Evolutionary conservation across 306 rosid genomes (phyloP).

Genomic region (Spatholobus suberectus): DNA sequence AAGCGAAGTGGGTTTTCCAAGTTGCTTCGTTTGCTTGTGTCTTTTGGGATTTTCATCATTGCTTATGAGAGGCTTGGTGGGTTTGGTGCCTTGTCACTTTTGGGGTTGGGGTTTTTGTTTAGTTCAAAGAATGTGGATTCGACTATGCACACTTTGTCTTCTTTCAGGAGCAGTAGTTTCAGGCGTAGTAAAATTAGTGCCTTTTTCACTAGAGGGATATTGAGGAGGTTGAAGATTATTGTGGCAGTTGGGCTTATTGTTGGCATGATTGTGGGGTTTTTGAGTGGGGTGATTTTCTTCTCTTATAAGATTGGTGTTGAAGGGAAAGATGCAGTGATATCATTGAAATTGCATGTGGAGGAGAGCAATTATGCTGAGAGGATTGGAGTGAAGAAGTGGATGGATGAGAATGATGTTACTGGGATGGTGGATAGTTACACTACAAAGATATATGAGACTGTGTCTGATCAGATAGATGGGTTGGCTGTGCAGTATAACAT

Average conservation of each 20-base stretch:
- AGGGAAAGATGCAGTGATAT: conserved; percentile 91
- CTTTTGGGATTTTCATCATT: conserved; percentile 75
- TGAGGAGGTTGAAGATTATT: conserved; percentile 70
- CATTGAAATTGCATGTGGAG: conserved; percentile 79
- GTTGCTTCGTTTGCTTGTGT: conserved; percentile 74
- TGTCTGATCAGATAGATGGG: conserved; percentile 82
- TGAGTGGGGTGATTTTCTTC: conserved; percentile 74
- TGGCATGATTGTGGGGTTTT: conserved; percentile 79
- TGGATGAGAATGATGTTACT: conserved; percentile 94
- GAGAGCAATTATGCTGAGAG: conserved; percentile 87
- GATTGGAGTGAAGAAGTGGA: conserved; percentile 86
- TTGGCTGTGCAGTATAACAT: conserved; percentile 89
- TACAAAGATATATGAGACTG: conserved; percentile 77
- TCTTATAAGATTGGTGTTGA: conserved; percentile 94
- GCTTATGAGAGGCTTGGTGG: conserved; percentile 77
- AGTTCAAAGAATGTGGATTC: conserved; percentile 75
- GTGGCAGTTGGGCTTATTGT: conserved; percentile 85
- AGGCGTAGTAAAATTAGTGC: conserved; percentile 69
- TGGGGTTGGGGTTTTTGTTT: conserved; percentile 70
- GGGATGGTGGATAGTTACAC: conserved; percentile 85
- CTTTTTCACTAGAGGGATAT: conserved; percentile 69
- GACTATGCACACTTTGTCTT: conserved; percentile 78
- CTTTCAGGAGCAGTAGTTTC: conserved; percentile 74
- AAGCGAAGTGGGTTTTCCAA: conserved; percentile 70
- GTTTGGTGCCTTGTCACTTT: conserved; percentile 63